Percentiles rank a stretch among this genome's conserved stretches.
phyloP scores from a whole-genome alignment of 2,329 filamentous ascomycete genomes.

The Geosmithia morbida region DNA sequence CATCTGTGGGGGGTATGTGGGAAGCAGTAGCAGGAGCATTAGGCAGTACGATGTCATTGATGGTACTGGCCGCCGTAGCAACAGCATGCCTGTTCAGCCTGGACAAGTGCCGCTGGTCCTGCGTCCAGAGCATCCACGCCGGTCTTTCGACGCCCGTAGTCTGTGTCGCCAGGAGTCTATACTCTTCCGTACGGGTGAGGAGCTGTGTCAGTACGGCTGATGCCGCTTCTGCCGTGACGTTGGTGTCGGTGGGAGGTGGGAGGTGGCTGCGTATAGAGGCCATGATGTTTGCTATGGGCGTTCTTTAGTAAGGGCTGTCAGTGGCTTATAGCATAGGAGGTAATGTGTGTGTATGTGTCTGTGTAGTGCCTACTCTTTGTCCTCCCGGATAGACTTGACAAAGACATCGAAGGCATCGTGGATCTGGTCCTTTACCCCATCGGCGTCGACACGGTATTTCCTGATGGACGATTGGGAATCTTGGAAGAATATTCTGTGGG shows the following conservation, averaged over 20 bases:
- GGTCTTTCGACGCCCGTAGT: slow-evolving; percentile 9
- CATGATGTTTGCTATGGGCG: too few relatives aligned
- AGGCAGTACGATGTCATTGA: slow-evolving; percentile 14
- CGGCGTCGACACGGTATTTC: not conserved
- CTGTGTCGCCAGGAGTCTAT: slow-evolving; percentile 1
- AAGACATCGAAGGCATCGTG: not conserved
- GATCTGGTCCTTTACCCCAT: slow-evolving; percentile 1
- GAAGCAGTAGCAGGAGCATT: slow-evolving; percentile 1
- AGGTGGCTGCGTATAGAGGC: too few relatives aligned
- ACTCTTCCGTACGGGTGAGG: not conserved
- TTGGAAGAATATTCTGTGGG: not conserved
- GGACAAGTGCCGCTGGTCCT: slow-evolving; percentile 14
- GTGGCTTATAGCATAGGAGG: not conserved
- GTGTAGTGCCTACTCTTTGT: not conserved
- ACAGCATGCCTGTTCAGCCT: slow-evolving; percentile 12
- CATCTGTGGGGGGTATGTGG: slow-evolving; percentile 4
- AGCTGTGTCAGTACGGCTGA: not conserved
- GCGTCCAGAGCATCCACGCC: slow-evolving; percentile 14
- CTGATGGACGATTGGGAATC: not conserved
- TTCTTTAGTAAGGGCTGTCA: too few relatives aligned
- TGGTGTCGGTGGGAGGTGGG: too few relatives aligned
- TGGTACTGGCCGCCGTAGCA: slow-evolving; percentile 8
- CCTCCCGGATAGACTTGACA: not conserved
- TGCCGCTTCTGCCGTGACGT: not conserved
- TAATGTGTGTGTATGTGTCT: not conserved